Percentiles rank a stretch among this genome's conserved stretches.
phyloP scores from a whole-genome alignment of 768 basidiomycete genomes.

The Phanerodontia chrysosporium region DNA sequence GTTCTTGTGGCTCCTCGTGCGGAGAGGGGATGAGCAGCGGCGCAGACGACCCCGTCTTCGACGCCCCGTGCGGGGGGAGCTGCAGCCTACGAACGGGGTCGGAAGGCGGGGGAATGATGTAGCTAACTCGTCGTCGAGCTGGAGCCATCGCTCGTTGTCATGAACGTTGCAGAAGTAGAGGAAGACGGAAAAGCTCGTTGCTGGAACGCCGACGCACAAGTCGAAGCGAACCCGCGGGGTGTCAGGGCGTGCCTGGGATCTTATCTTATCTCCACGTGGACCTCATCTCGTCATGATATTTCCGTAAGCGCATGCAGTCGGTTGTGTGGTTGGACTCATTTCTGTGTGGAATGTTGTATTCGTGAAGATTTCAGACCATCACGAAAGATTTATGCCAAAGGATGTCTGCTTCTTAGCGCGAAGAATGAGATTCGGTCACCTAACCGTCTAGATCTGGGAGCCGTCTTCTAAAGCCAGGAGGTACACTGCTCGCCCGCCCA shows the following conservation, averaged over 20 bases:
- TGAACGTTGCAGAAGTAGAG: not conserved
- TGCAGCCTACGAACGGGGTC: conserved; percentile 60
- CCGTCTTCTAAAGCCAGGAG: no score
- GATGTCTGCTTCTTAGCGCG: no score
- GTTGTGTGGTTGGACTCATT: no score
- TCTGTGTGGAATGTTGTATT: no score
- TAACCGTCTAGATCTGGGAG: no score
- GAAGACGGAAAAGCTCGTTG: not conserved
- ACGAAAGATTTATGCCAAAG: no score
- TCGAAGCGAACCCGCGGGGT: not conserved
- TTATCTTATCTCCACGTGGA: not conserved
- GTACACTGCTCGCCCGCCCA: no score
- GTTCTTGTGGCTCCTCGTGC: conserved; percentile 18
- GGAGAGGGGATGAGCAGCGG: conserved; percentile 57
- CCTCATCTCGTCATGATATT: not conserved
- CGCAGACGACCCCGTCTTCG: conserved; percentile 61
- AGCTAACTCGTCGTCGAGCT: conserved; percentile 72
- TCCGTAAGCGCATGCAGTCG: not conserved
- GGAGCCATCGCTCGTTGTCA: conserved; percentile 28
- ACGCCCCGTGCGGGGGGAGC: conserved; percentile 61
- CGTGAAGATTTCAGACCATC: no score
- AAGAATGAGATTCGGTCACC: no score
- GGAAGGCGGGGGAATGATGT: conserved; percentile 75
- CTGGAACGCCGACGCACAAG: not conserved
- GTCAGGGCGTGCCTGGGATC: not conserved